Conservation (phyloP, 495 filamentous ascomycete genomes). For the Aspergillus funiculosus region DNA sequence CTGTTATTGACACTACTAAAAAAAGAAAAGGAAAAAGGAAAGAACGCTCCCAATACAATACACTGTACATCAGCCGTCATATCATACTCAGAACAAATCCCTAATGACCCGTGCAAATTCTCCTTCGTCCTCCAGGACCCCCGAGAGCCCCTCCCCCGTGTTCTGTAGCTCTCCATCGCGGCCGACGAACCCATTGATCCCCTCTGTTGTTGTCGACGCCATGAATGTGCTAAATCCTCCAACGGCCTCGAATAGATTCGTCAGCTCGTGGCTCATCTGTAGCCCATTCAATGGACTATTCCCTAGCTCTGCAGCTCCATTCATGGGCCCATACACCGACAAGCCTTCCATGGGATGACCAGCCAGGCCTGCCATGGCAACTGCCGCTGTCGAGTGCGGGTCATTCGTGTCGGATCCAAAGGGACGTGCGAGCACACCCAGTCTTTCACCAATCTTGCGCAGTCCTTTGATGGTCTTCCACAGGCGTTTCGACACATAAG, state of each 20-base stretch:
- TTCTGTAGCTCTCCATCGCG: constrained; percentile 42
- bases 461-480: constrained; percentile 79
- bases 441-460: constrained; percentile 69
- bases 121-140: constrained; percentile 55
- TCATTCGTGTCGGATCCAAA: constrained; percentile 41
- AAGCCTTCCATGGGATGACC: constrained; percentile 61
- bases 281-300: constrained; percentile 57
- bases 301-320: constrained; percentile 43
- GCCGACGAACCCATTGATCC: constrained; percentile 40
- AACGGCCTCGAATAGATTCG: constrained; percentile 66
- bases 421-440: constrained; percentile 60
- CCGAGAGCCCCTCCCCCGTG: constrained; percentile 42
- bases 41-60: neutral
- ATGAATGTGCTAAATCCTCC: constrained; percentile 50
- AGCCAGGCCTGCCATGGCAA: constrained; percentile 69
- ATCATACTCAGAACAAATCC: constrained; percentile 53
- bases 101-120: constrained; percentile 59
- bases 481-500: constrained; percentile 69
- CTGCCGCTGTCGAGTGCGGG: constrained; percentile 60
- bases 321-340: constrained; percentile 46
- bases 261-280: constrained; percentile 60
- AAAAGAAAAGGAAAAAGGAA: no score
- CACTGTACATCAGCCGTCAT: neutral
- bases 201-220: constrained; percentile 30
- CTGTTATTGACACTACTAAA: no score